Percentiles rank a stretch among this genome's conserved stretches.
Conservation (phyloP, 805 yeast genomes). For the Candida nonsorbophila region DNA sequence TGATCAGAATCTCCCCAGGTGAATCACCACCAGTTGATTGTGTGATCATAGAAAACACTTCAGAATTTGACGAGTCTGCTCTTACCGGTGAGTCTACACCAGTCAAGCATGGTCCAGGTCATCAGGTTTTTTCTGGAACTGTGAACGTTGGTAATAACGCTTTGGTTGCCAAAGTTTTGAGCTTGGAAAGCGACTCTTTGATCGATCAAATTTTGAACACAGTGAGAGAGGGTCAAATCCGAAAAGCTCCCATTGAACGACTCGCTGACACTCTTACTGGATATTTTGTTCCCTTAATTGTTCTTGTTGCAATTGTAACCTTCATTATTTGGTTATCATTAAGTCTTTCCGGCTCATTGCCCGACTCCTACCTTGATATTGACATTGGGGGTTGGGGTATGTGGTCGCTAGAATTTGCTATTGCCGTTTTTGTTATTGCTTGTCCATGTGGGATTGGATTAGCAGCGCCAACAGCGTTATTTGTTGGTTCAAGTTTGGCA, state of each 20-base stretch:
- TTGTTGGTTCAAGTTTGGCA: constrained; percentile 75
- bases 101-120: constrained; percentile 52
- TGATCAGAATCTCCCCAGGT: constrained; percentile 44
- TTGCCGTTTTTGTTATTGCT: constrained; percentile 76
- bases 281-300: constrained; percentile 67
- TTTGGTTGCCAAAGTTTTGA: constrained; percentile 49
- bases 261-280: constrained; percentile 66
- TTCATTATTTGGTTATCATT: constrained; percentile 67
- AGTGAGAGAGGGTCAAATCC: constrained; percentile 68
- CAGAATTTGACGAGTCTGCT: constrained; percentile 58
- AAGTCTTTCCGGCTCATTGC: constrained; percentile 51
- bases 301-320: constrained; percentile 52
- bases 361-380: constrained; percentile 50
- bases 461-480: constrained; percentile 81
- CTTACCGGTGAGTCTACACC: constrained; percentile 61
- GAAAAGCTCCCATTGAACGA: constrained; percentile 69
- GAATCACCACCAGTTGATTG: constrained; percentile 60
- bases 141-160: constrained; percentile 55
- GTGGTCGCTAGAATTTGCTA: constrained; percentile 74
- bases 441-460: constrained; percentile 85
- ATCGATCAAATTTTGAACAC: constrained; percentile 65
- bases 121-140: constrained; percentile 69
- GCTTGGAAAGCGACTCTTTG: constrained; percentile 59
- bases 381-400: constrained; percentile 72
- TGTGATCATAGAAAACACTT: constrained; percentile 40